Percentiles rank a stretch among this genome's conserved stretches.
These are phyloP conservation scores for Pseudopyrenochaeta lycopersici DNA, from an alignment of 2,329 filamentous ascomycete species.

Conservation along the genomic window DNA sequence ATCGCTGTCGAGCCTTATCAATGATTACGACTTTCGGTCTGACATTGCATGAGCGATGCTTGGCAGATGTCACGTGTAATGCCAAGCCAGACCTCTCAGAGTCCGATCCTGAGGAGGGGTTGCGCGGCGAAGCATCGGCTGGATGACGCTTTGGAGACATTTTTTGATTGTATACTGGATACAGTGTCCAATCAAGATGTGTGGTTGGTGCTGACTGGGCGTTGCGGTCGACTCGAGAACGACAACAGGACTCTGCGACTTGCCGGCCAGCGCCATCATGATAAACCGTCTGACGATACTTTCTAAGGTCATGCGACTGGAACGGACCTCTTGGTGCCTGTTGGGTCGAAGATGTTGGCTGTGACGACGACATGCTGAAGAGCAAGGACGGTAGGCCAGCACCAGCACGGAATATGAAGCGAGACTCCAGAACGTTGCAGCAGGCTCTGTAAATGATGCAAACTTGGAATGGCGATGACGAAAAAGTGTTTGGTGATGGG, in stretches of 20 bases:
- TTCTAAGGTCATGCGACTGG: neutral
- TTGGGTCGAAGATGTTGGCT: constrained; percentile 2
- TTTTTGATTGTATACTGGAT: neutral
- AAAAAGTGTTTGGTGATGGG: constrained; percentile 7
- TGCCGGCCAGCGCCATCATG: constrained; percentile 30
- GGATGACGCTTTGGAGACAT: neutral
- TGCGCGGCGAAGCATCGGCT: neutral
- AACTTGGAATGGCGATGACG: constrained; percentile 4
- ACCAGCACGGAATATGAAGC: constrained; percentile 4
- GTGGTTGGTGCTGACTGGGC: neutral
- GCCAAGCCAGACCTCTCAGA: neutral
- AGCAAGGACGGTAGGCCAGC: constrained; percentile 2
- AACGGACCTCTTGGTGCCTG: neutral
- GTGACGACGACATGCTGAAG: constrained; percentile 35
- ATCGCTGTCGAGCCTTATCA: constrained; percentile 8
- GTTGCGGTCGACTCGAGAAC: constrained; percentile 12
- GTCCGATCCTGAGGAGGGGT: neutral
- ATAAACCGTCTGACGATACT: constrained; percentile 37
- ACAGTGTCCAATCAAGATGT: constrained; percentile 11
- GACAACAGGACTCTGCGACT: constrained; percentile 37
- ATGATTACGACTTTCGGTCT: constrained; percentile 28
- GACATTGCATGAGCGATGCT: constrained; percentile 4
- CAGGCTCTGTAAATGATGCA: constrained; percentile 1
- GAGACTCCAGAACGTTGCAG: constrained; percentile 7
- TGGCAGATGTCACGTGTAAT: constrained; percentile 19